Base-by-base conservation (phyloP, 108 stramenopile genomes). In the Cyclotella atomus region DNA sequence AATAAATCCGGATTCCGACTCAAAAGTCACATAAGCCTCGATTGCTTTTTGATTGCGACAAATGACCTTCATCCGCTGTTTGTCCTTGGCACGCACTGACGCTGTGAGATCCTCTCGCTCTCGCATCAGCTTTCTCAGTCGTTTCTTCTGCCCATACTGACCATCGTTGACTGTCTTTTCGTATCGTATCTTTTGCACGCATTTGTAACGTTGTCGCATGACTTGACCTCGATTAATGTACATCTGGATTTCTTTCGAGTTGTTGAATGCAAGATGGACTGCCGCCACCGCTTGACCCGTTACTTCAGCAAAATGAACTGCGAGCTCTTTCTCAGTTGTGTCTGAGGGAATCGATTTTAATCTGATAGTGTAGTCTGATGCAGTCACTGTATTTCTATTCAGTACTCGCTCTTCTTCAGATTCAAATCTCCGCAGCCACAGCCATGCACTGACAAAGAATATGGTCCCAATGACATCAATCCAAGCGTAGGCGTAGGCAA, bases 11-110 rank as follows among this genome's bases (percentile, higher is more conserved):
- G 60, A 44, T 46, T 86, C 85, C 1, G 75, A 74, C 27, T 89
- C 78, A 44, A 86, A 89, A 12, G 88, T 89, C 3, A 89, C 85
- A 59, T 85, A 89, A 16, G 88, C 88, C 60, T 83, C 63, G 24
- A 89, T 82, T 23, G 83, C 78, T 38, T 82, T 76, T 50, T 83
- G 83, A 17, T 60, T 54, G 21, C 66, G 46, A 10, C 45, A 34
- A 45, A 69, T 50, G 33, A 70, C 55, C 47, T 52, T 79, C 9
- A 50, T 73, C 17, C 82, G 65, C 23, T 68, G 6, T 44, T 76
- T 73, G 65, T 85, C 86, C 16, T 70, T 70, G n/a, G 70, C 29
- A 34, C 81, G 76, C 15, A 87, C 77, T 12, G 68, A 52, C 28
- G 60, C 33, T 36, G 81, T 85, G 57, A 77, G 56, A 12, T 59